Conservation (phyloP, 352 stramenopile genomes). For the Pythium chondricola region DNA sequence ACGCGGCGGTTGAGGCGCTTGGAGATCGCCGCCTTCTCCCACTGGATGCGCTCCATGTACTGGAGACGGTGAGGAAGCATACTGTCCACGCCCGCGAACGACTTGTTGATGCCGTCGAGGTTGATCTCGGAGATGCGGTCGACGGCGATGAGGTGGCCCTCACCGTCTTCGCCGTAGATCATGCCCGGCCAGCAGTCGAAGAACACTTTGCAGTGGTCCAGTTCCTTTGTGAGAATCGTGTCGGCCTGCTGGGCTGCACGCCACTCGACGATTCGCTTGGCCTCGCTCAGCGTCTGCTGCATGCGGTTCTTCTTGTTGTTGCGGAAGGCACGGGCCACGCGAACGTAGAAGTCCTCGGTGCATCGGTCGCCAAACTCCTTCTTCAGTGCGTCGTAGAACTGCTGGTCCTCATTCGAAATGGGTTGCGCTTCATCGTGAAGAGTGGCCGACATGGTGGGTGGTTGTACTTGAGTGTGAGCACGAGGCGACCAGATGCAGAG, state of each 20-base stretch:
- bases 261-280: slow-evolving; percentile 58
- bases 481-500: slow-evolving; percentile 1
- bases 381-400: slow-evolving; percentile 53
- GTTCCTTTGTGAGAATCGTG: slow-evolving; percentile 35
- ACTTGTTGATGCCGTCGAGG: slow-evolving; percentile 47
- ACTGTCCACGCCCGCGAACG: slow-evolving; percentile 46
- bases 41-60: slow-evolving; percentile 78
- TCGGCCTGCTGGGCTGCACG: slow-evolving; percentile 41
- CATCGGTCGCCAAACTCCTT: slow-evolving; percentile 39
- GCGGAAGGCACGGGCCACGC: slow-evolving; percentile 50
- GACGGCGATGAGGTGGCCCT: slow-evolving; percentile 62
- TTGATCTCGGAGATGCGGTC: slow-evolving; percentile 67
- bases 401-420: slow-evolving; percentile 43
- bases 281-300: slow-evolving; percentile 53
- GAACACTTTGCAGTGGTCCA: slow-evolving; percentile 54
- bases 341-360: slow-evolving; percentile 60
- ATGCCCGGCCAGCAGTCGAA: slow-evolving; percentile 59
- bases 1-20: slow-evolving; percentile 50
- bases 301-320: slow-evolving; percentile 63
- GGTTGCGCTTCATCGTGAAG: slow-evolving; percentile 42
- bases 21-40: slow-evolving; percentile 68
- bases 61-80: slow-evolving; percentile 60
- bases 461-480: background rate
- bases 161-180: slow-evolving; percentile 66
- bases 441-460: slow-evolving; percentile 6